Base-by-base conservation (phyloP, 2,329 filamentous ascomycete genomes). In the Ceratocystis lukuohia region DNA sequence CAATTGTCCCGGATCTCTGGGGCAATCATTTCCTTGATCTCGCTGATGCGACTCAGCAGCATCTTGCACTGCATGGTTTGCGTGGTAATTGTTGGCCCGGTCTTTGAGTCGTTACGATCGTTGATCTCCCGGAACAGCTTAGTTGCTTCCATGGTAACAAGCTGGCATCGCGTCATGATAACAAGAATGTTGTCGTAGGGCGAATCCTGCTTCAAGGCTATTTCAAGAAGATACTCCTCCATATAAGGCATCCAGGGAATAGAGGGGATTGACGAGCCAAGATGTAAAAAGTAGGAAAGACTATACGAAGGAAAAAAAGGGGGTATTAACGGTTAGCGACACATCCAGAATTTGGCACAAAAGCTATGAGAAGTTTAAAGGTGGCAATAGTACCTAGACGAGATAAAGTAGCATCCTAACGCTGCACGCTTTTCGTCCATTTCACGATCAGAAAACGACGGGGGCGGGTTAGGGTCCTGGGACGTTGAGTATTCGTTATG, bases 221-320 rank as follows among this genome's bases (percentile, higher is more conserved):
- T 73, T 2, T 77, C 69, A 2, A 74, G 70, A 1, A 84, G 73
- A 56, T 78, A 80, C 48, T 84, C 81, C n/a, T 84, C 81, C 73
- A 85, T 77, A 57, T 82, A 77, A 1, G 78, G 70, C 0, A 78
- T 83, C 82, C 82, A 85, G 2, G 74, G 75, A 66, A 85, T 72
- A 4, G 76, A 70, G 61, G 82, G 77, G 61, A 77, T 28, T 15
- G 50, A 25, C 70, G 69, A 44, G 69, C 65, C 73, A 71, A 74
- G 1, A 70, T 71, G 8, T 70, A 74, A 61, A 41, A 65, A 61
- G 12, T 28, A 53, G 10, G 56, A 57, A 10, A 62, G 53, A 53
- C 68, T 59, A 25, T 5, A 25, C 3, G 5, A 30, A 12, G 20
- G 10, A 30, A 12, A 12, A 3, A 10, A 56, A 30, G 12, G 25